Evolutionary conservation across 768 basidiomycete genomes (phyloP).

Genomic region (Cubamyces sp.): DNA sequence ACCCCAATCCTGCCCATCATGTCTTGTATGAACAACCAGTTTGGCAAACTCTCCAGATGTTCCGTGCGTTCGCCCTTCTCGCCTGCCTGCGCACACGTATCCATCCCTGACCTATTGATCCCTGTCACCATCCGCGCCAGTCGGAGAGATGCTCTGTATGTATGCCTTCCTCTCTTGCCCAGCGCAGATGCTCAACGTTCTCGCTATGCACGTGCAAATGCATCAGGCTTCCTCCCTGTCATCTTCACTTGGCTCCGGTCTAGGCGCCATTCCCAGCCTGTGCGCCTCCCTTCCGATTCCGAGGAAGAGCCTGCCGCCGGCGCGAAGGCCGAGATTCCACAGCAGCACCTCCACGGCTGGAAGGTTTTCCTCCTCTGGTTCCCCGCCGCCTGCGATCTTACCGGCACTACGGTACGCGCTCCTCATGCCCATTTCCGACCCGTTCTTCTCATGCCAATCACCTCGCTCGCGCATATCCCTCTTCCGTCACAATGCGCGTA

Average conservation of each 20-base stretch:
- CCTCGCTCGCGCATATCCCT: slow-evolving; percentile 2
- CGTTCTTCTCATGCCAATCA: slow-evolving; percentile 17
- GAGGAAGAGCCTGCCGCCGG: slow-evolving; percentile 40
- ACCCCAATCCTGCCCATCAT: slow-evolving; percentile 59
- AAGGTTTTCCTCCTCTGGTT: slow-evolving; percentile 81
- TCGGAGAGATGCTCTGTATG: slow-evolving; percentile 94
- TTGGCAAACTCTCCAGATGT: slow-evolving; percentile 92
- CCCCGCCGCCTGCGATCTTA: slow-evolving; percentile 88
- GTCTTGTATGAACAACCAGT: slow-evolving; percentile 94
- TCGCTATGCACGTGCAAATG: slow-evolving; percentile 23
- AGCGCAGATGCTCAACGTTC: slow-evolving; percentile 3
- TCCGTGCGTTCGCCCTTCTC: slow-evolving; percentile 55
- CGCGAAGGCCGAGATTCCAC: slow-evolving; percentile 28
- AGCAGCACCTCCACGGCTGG: slow-evolving; percentile 60
- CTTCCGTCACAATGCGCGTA: slow-evolving; percentile 21
- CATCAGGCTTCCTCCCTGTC: slow-evolving; percentile 81
- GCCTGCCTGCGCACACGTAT: slow-evolving; percentile 12
- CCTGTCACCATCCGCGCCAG: slow-evolving; percentile 51
- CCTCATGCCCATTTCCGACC: slow-evolving; percentile 13
- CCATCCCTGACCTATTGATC: slow-evolving; percentile 13
- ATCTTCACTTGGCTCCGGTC: slow-evolving; percentile 67
- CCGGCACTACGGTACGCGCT: slow-evolving; percentile 78
- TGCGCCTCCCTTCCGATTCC: slow-evolving; percentile 59
- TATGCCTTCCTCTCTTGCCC: slow-evolving; percentile 34
- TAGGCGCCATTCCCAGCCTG: slow-evolving; percentile 47